These are phyloP conservation scores for Penicillium robsamsonii DNA, from an alignment of 495 filamentous ascomycete genomes.

Conservation along the genomic window DNA sequence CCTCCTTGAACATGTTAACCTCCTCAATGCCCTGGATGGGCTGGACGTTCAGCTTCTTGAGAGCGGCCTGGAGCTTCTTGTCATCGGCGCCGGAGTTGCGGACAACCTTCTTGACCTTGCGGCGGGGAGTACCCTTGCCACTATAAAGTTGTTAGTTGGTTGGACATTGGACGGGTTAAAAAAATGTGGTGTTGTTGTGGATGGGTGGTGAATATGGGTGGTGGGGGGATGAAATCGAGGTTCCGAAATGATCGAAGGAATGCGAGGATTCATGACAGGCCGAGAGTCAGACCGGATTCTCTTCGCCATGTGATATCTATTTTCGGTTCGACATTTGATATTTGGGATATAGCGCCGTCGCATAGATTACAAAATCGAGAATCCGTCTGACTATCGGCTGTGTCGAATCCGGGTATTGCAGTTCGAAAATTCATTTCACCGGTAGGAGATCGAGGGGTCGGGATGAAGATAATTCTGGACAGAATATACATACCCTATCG, in stretches of 20 bases:
- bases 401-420: conserved; percentile 1
- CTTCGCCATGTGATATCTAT: background rate
- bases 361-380: background rate
- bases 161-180: background rate
- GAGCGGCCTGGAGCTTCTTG: conserved; percentile 95
- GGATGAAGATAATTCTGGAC: conserved; percentile 5
- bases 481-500: conserved; percentile 34
- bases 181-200: background rate
- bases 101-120: conserved; percentile 97
- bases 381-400: conserved; percentile 1
- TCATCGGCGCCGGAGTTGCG: conserved; percentile 88
- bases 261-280: conserved; percentile 1
- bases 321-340: background rate
- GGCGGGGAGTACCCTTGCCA: conserved; percentile 95
- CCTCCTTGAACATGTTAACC: conserved; percentile 99
- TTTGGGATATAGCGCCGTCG: background rate
- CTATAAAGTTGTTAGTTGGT: conserved; percentile 45
- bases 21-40: conserved; percentile 99
- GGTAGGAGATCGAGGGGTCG: conserved; percentile 9
- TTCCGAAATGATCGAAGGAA: conserved; percentile 3
- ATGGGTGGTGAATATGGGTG: conserved; percentile 5
- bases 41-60: conserved; percentile 96
- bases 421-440: conserved; percentile 4
- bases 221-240: background rate
- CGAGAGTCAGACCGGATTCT: conserved; percentile 1